These are phyloP conservation scores for Pyronema domesticum DNA, from an alignment of 495 filamentous ascomycete genomes.

Conservation along the genomic window DNA sequence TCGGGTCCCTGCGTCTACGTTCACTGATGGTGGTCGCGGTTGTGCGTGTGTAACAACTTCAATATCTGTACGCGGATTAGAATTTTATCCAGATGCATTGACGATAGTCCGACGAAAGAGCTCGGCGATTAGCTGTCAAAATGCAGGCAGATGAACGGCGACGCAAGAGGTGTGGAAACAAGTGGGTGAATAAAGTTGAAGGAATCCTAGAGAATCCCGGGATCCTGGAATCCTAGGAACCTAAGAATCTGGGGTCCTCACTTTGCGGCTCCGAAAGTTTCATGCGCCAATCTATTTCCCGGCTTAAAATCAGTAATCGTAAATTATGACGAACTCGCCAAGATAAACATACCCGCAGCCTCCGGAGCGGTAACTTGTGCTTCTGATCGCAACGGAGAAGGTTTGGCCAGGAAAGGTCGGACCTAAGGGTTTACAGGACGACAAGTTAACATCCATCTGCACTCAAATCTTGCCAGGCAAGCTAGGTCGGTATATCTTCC, in stretches of 20 bases:
- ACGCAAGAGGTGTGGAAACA: too few relatives aligned
- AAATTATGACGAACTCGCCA: not conserved
- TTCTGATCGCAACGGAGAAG: constrained; percentile 9
- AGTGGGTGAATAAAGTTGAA: too few relatives aligned
- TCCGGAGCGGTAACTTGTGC: not conserved
- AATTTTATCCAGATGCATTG: not conserved
- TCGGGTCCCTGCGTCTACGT: not conserved
- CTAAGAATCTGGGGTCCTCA: not conserved
- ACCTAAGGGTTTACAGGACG: not conserved
- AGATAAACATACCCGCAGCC: not conserved
- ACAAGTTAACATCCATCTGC: too few relatives aligned
- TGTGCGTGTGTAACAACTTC: not conserved
- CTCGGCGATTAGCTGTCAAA: too few relatives aligned
- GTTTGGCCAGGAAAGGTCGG: constrained; percentile 19
- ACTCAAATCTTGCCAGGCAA: not conserved
- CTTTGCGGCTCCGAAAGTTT: not conserved
- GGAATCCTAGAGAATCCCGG: too few relatives aligned
- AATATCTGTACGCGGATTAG: not conserved
- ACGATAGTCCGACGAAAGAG: too few relatives aligned
- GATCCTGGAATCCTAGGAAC: too few relatives aligned
- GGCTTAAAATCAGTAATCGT: not conserved
- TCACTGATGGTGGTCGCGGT: not conserved
- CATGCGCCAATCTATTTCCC: not conserved
- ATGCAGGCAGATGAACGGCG: too few relatives aligned
- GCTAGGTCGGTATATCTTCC: not conserved